Evolutionary conservation across 345 rosid genomes (phyloP).

Genomic region (Mercurialis annua): DNA sequence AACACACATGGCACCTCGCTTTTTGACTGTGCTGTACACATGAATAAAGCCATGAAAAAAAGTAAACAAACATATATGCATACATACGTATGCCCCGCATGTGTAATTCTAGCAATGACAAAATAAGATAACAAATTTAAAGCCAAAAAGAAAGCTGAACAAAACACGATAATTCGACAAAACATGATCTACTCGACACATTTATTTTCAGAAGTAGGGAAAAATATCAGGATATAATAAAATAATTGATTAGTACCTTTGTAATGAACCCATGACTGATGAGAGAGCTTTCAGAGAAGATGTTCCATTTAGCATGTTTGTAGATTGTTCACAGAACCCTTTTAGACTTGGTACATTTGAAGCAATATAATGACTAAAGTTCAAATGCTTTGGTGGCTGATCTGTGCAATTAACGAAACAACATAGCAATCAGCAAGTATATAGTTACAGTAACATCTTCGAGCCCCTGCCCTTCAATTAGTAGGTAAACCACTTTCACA

Average conservation of each 20-base stretch:
- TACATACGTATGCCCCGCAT: too few relatives aligned
- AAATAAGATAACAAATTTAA: not conserved
- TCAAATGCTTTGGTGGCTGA: constrained; percentile 63
- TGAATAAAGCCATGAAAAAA: not conserved
- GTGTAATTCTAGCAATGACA: not conserved
- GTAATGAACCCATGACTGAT: constrained; percentile 67
- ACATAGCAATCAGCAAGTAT: constrained; percentile 4
- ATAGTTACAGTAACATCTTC: not conserved
- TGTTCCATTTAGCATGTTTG: constrained; percentile 47
- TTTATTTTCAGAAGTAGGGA: not conserved
- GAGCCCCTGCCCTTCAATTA: not conserved
- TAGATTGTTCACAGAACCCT: constrained; percentile 44
- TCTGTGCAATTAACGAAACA: constrained; percentile 45
- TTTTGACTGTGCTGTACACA: not conserved
- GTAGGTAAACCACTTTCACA: not conserved
- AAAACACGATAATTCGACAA: not conserved
- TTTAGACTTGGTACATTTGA: constrained; percentile 71
- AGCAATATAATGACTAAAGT: constrained; percentile 54
- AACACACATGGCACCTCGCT: too few relatives aligned
- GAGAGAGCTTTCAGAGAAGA: constrained; percentile 65
- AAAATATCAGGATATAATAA: not conserved
- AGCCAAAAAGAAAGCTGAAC: not conserved
- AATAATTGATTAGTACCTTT: constrained; percentile 48
- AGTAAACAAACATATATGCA: not conserved
- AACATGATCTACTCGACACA: not conserved